Conservation (phyloP, 305 asterid genomes). For the Solanum hybrid region DNA sequence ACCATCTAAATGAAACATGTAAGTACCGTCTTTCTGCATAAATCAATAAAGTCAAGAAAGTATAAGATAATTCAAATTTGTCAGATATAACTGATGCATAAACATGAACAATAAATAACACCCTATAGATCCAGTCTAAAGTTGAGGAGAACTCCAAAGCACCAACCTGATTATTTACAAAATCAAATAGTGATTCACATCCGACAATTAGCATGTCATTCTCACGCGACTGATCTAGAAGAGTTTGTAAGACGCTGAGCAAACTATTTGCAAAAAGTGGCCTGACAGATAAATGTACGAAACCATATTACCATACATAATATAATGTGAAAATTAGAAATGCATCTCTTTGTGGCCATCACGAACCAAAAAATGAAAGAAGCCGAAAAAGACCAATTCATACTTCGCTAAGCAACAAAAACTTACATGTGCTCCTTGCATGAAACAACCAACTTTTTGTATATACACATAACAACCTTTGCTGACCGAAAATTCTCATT, state of each 20-base stretch:
- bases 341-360: background rate
- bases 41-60: conserved; percentile 12
- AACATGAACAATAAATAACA: background rate
- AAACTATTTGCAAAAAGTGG: conserved; percentile 88
- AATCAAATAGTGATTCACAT: conserved; percentile 84
- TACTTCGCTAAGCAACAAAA: background rate
- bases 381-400: background rate
- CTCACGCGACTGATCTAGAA: conserved; percentile 81
- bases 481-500: conserved; percentile 60
- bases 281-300: conserved; percentile 38
- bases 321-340: background rate
- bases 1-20: conserved; percentile 91
- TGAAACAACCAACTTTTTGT: conserved; percentile 70
- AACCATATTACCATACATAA: background rate
- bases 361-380: conserved; percentile 2
- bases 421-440: conserved; percentile 95
- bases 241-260: conserved; percentile 59
- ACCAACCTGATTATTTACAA: conserved; percentile 89
- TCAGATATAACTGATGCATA: background rate
- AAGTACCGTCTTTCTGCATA: conserved; percentile 82
- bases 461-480: conserved; percentile 75
- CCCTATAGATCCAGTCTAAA: background rate
- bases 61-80: background rate
- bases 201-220: conserved; percentile 78
- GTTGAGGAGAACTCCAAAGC: background rate